phyloP scores from a whole-genome alignment of 192 early-diverging fungal genomes.

The Pilobolus umbonatus region DNA sequence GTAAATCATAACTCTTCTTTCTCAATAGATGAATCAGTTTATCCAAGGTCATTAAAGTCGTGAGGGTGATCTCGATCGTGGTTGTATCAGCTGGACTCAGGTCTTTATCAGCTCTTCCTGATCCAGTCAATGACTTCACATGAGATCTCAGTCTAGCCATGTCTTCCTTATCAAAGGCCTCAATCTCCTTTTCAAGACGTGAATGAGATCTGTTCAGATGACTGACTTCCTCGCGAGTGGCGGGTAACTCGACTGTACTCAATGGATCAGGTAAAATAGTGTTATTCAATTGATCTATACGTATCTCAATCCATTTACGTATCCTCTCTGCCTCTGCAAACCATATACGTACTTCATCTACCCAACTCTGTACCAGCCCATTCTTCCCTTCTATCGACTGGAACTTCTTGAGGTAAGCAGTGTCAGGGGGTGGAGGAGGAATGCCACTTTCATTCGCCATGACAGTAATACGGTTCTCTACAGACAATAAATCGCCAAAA shows the following conservation, averaged over 20 bases:
- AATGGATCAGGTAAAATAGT: constrained; percentile 28
- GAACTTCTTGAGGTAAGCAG: constrained; percentile 17
- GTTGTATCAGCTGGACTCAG: constrained; percentile 42
- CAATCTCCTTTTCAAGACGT: constrained; percentile 35
- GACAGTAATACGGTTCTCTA: neutral
- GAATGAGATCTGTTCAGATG: constrained; percentile 28
- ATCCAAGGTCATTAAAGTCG: constrained; percentile 37
- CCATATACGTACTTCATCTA: constrained; percentile 33
- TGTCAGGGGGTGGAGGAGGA: neutral
- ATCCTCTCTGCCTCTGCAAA: constrained; percentile 37
- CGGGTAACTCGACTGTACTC: constrained; percentile 1
- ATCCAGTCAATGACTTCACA: constrained; percentile 37
- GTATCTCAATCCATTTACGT: constrained; percentile 35
- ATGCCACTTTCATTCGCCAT: neutral
- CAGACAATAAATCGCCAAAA: constrained; percentile 14
- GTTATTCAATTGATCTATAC: constrained; percentile 32
- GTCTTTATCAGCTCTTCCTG: constrained; percentile 22
- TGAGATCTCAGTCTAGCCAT: constrained; percentile 41
- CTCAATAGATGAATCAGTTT: constrained; percentile 31
- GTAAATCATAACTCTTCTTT: constrained; percentile 24
- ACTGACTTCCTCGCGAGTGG: constrained; percentile 26
- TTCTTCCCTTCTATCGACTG: constrained; percentile 23
- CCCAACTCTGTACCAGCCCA: constrained; percentile 27
- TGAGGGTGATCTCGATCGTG: constrained; percentile 42
- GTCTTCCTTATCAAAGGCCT: constrained; percentile 37